phyloP scores from a whole-genome alignment of 164 flowering plant species.

The Vitis cinerea region DNA sequence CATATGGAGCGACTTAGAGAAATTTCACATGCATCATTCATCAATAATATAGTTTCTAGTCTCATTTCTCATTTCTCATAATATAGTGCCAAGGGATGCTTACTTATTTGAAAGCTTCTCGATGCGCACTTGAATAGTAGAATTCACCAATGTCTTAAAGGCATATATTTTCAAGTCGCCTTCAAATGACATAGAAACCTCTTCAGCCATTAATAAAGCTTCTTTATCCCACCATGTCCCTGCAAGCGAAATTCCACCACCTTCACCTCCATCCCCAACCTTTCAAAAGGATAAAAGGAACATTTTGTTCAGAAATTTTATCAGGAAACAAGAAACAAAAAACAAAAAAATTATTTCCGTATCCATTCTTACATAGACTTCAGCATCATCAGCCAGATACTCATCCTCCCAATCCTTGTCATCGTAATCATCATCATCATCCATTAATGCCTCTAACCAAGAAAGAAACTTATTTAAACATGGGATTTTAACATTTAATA shows the following conservation, averaged over 20 bases:
- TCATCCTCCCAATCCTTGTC: slow-evolving; percentile 38
- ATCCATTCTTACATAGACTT: slow-evolving; percentile 46
- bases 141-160: slow-evolving; percentile 62
- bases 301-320: no score
- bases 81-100: slow-evolving; percentile 20
- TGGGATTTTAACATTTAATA: neutral
- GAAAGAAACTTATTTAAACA: slow-evolving; percentile 1
- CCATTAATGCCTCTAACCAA: slow-evolving; percentile 27
- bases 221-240: slow-evolving; percentile 84
- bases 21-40: no score
- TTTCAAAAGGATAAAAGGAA: slow-evolving; percentile 18
- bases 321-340: neutral
- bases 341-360: neutral
- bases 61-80: neutral
- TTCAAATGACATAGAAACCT: slow-evolving; percentile 55
- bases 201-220: slow-evolving; percentile 69
- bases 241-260: slow-evolving; percentile 82
- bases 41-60: no score
- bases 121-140: slow-evolving; percentile 70
- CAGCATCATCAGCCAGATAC: slow-evolving; percentile 40
- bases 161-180: slow-evolving; percentile 75
- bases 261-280: slow-evolving; percentile 90
- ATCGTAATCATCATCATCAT: slow-evolving; percentile 36
- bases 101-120: slow-evolving; percentile 87
- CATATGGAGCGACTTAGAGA: neutral